phyloP scores from a whole-genome alignment of 768 basidiomycete genomes.

The Nidularia pulvinata region DNA sequence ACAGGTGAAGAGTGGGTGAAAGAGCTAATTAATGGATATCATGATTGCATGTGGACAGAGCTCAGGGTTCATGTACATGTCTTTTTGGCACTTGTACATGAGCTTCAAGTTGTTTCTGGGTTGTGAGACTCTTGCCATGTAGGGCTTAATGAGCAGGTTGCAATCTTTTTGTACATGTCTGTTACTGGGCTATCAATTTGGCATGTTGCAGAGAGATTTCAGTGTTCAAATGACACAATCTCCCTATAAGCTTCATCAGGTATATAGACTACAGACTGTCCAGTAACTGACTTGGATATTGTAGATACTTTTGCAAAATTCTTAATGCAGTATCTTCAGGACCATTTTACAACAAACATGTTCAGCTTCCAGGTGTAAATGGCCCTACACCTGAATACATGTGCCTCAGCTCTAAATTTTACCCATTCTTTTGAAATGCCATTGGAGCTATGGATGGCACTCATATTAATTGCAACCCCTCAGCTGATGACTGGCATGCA shows the following conservation, averaged over 20 bases:
- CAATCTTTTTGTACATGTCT: constrained; percentile 19
- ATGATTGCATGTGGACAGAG: constrained; percentile 7
- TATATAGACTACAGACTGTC: background rate
- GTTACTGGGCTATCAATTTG: constrained; percentile 11
- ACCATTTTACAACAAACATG: constrained; percentile 8
- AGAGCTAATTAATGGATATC: constrained; percentile 2
- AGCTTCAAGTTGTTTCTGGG: background rate
- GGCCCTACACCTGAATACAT: constrained; percentile 13
- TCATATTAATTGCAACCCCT: constrained; percentile 14
- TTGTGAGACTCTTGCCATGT: constrained; percentile 2
- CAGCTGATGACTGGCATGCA: constrained; percentile 4
- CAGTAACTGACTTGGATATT: background rate
- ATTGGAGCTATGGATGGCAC: constrained; percentile 28
- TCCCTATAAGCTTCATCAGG: constrained; percentile 12
- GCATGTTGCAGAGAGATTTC: constrained; percentile 21
- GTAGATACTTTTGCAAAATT: constrained; percentile 9
- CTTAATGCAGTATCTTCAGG: constrained; percentile 8
- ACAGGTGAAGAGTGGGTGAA: constrained; percentile 3
- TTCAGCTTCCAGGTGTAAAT: constrained; percentile 11
- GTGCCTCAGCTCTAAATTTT: constrained; percentile 18
- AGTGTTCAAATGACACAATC: constrained; percentile 22
- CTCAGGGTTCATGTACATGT: constrained; percentile 12
- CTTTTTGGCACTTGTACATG: constrained; percentile 2
- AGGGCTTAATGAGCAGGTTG: constrained; percentile 10
- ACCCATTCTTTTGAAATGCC: constrained; percentile 23